A percentile compares a stretch with the other conserved stretches of the same genome.
These are phyloP conservation scores for Nicotiana obtusifolia DNA, from an alignment of 257 asterid genomes.

Conservation along the genomic window DNA sequence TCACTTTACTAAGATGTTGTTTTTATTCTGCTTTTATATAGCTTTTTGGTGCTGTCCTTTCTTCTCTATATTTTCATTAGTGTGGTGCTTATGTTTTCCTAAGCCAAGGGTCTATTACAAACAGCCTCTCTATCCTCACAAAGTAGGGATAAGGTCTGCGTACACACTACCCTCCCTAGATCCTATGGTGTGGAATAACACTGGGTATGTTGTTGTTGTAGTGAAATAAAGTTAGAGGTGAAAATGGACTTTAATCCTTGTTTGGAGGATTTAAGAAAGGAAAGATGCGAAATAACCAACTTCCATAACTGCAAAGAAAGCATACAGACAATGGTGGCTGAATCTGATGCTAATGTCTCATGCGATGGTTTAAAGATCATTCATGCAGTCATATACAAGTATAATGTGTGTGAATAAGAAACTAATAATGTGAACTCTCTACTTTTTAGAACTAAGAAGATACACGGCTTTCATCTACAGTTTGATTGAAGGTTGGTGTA, in stretches of 20 bases:
- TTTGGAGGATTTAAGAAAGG: neutral
- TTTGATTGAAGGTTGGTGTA: neutral
- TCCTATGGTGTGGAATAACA: too few relatives aligned
- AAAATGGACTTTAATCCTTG: neutral
- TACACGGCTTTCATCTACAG: neutral
- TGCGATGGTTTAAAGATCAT: neutral
- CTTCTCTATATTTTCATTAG: too few relatives aligned
- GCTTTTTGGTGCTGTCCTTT: too few relatives aligned
- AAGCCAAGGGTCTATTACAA: too few relatives aligned
- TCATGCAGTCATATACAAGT: neutral
- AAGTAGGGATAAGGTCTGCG: too few relatives aligned
- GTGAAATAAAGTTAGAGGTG: neutral
- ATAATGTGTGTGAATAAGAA: neutral
- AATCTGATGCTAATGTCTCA: neutral
- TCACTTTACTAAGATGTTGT: too few relatives aligned
- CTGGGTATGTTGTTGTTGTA: too few relatives aligned
- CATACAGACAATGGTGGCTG: neutral
- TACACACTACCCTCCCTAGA: too few relatives aligned
- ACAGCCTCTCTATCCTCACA: too few relatives aligned
- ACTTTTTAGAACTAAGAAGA: neutral
- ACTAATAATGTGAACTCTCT: neutral
- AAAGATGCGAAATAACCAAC: neutral
- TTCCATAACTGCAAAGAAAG: neutral
- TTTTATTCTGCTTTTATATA: too few relatives aligned
- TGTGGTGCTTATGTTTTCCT: too few relatives aligned